Base-by-base conservation (phyloP, 1,284 basidiomycete species). In the Ceratorhiza oryzae-sativae region DNA sequence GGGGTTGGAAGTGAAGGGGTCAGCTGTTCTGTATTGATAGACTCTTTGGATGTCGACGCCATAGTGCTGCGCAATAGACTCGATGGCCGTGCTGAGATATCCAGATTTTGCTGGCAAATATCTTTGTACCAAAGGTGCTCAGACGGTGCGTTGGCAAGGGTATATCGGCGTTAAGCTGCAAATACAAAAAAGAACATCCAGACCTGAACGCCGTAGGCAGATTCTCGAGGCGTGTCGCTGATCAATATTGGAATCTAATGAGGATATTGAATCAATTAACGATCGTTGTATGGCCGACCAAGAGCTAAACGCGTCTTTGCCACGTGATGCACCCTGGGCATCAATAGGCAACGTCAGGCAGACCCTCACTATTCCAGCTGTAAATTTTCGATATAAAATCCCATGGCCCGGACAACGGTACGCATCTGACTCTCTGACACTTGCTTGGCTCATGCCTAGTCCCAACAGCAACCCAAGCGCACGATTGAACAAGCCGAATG, bases 1-100 rank as follows among this genome's bases (percentile, higher is more conserved):
- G 86, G 84, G 39, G 86, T 88, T 48, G 91, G 91, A 90, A 92
- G 51, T 92, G 79, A 55, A 90, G 91, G 78, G 88, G 86, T 48
- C 92, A 82, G 20, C n/a, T 41, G 20, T 30, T 67, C 63, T 4
- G 48, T 39, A 39, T 67, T 48, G 80, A 93, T 91, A 73, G 91
- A 88, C 83, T 55, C 90, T 79, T 78, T 90, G 86, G 45, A 67
- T 65, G 36, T 48, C 13, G 18, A 71, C 30, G n/a, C 72, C 68
- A 59, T 70, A 46, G n/a, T 27, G 30, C 51, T 34, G n/a, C 15
- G 27, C 8, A 18, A 39, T 45, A 25, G 36, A 49, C 42, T 41
- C 13, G 53, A 18, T 23, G 41, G 32, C 34, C 34, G 32, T 20
- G n/a, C n/a, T 36, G 12, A 15, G 30, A 6, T 25, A 34, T 30